Base-by-base conservation (phyloP, 768 basidiomycete species). In the Leccinellum rugosiceps region DNA sequence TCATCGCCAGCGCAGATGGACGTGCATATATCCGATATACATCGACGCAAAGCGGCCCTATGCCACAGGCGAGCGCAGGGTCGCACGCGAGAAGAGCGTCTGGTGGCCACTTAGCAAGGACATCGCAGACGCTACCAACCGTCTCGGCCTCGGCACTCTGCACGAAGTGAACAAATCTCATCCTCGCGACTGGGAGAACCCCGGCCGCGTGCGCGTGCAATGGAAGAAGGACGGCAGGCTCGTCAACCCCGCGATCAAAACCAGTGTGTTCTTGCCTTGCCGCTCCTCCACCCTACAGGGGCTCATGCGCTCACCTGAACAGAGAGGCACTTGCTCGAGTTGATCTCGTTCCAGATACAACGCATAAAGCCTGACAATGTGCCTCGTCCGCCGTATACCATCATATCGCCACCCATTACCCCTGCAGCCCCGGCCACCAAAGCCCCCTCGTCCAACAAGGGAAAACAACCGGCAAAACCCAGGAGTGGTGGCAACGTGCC, bases 181-280 rank as follows among this genome's bases (percentile, higher is more conserved):
- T 67, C 96, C 96, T 11, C 83, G 92, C 52, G 96, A 99, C 72
- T 99, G 96, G 96, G 95, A 91, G 68, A 99, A 99, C 71, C 96
- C 96, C 0, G 96, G 96, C 9, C 83, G 96, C 25, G 92, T 99
- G 58, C 84, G 93, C 61, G 90, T 98, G 23, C 90, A 90, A 67
- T 92, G 89, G 88, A 93, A 90, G 80, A 88, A 87, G 71, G 87
- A 92, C 58, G 90, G 81, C 0, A 66, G 72, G 34, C 77, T 88
- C 9, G 73, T 88, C 58, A 88, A 92, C 65, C 77, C 81, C 3
- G 67, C 70, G n/a, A 85, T 93, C 66, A 85, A 82, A 75, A 88
- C 86, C 31, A 93, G 91, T 93, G 68, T 63, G 87, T 80, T 47
- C 30, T 41, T 45, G 11, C 50, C n/a, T 21, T 32, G 31, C 35